Evolutionary conservation across 139 green algal species (phyloP), one percentile per base, ranked within the genome.

Genomic region (Auxenochlorella pyrenoidosa): DNA sequence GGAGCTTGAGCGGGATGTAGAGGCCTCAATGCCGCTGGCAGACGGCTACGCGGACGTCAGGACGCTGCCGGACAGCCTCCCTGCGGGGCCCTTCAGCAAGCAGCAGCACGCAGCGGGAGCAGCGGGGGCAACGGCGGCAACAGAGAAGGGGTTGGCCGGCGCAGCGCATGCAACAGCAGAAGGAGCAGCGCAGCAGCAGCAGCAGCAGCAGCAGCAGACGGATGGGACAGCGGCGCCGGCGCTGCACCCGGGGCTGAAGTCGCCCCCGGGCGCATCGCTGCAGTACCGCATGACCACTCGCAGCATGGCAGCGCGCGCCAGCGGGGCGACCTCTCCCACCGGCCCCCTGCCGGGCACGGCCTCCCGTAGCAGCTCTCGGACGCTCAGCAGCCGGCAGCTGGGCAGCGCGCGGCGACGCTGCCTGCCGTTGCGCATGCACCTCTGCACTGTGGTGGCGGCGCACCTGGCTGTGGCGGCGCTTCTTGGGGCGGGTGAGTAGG

Each of bases 381-480:
- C 19, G 30, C 19, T 6, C 38, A 32, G 38, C 71, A 78, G 12
- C 38, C 36, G 71, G 10, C 34, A 28, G 76, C 40, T 3, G 41
- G 41, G 47, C 32, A 18, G 77, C 77, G 26, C 41, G 75, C 75
- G 32, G 18, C 77, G 54, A 51, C 75, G 75, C 40, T 38, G 75
- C 75, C 75, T 60, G 24, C 41, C n/a, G 47, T 47, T 82, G 47
- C 40, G 79, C 32, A 60, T 84, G 79, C 34, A 38, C 40, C 79
- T 73, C 30, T 26, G 79, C 32, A 54, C 79, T 30, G 47, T 43
- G 30, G 59, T 73, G 41, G 38, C 75, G 81, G 81, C 47, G 16
- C n/a, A 21, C 81, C 22, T 63, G 40, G 81, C 81, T 16, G n/a
- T 86, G 41, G 81, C 43, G 26, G 81, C 81, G 81, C 65, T 77